A percentile compares a stretch with the other conserved stretches of the same genome.
phyloP scores from a whole-genome alignment of 2,329 filamentous ascomycete species.

The Aureobasidium sp. region DNA sequence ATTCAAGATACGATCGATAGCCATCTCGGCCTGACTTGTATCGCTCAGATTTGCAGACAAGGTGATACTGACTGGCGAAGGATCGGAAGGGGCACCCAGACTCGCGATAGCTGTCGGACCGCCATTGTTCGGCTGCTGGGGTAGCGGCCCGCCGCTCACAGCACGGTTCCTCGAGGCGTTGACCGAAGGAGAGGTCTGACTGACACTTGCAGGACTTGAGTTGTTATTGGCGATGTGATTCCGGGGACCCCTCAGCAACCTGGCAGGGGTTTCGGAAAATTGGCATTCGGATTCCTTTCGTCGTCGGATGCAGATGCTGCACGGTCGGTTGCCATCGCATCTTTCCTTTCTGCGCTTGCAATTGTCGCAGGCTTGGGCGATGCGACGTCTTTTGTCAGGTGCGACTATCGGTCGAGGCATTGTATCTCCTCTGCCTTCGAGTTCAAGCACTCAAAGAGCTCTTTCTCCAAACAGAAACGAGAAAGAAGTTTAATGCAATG shows the following conservation, averaged over 20 bases:
- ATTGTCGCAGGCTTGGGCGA: slow-evolving; percentile 34
- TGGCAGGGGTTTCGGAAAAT: slow-evolving; percentile 22
- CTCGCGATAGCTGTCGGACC: neutral
- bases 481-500: neutral
- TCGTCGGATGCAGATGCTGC: slow-evolving; percentile 39
- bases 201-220: neutral
- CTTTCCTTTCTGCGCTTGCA: slow-evolving; percentile 44
- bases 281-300: slow-evolving; percentile 32
- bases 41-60: slow-evolving; percentile 21
- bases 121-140: slow-evolving; percentile 1
- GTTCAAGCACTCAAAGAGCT: neutral
- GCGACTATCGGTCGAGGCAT: slow-evolving; percentile 12
- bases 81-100: neutral
- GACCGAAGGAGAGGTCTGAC: neutral
- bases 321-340: slow-evolving; percentile 44
- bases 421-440: neutral
- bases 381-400: slow-evolving; percentile 14
- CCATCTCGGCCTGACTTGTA: slow-evolving; percentile 9
- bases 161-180: neutral
- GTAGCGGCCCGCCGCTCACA: neutral
- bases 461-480: neutral
- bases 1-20: slow-evolving; percentile 17
- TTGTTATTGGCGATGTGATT: neutral
- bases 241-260: slow-evolving; percentile 2
- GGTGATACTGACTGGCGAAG: slow-evolving; percentile 11